Evolutionary conservation across 2,329 filamentous ascomycete genomes (phyloP), one percentile per base, ranked within the genome.

Genomic region (Alternaria triticina): DNA sequence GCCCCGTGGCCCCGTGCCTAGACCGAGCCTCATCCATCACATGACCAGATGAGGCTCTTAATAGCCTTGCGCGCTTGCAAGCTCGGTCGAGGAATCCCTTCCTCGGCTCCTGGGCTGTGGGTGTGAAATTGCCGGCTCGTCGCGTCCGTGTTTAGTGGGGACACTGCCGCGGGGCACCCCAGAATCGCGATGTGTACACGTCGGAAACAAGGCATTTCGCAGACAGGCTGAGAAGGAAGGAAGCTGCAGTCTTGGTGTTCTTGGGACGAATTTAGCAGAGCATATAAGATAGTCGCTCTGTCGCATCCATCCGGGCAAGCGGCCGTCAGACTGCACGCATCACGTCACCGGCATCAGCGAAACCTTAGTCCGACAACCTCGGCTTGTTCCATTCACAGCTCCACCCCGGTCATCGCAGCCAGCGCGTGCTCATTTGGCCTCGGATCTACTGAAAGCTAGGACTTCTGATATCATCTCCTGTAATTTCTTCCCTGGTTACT

Each of bases 361-460:
- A 71, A 70, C 67, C 69, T 68, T 65, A 66, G 63, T 60, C 54
- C 64, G 66, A 61, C 12, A 17, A 49, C 55, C 56, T 30, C 54
- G 51, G 61, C 54, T 64, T 44, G 54, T 56, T 52, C 55, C 44
- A 54, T 65, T 62, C 63, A 69, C 61, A 63, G 65, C 61, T 47
- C 43, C 59, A 66, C 57, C 61, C 59, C 50, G 55, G 69, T 62
- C 67, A 65, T 66, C 54, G 43, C 62, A 62, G 67, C 62, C 64
- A 67, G 66, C 65, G 63, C 66, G 67, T 70, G 66, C 59, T 59
- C 66, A 58, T 64, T 59, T 67, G 70, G 72, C 64, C 70, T 66
- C 66, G 69, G 69, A 66, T 64, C 63, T 70, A 59, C 49, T 66
- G 54, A 64, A 40, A 65, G 62, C 65, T 66, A 59, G 64, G 62